Percentiles rank a stretch among this genome's conserved stretches.
Evolutionary conservation across 306 rosid genomes (phyloP).

Genomic region (Heteromeles arbutifolia): DNA sequence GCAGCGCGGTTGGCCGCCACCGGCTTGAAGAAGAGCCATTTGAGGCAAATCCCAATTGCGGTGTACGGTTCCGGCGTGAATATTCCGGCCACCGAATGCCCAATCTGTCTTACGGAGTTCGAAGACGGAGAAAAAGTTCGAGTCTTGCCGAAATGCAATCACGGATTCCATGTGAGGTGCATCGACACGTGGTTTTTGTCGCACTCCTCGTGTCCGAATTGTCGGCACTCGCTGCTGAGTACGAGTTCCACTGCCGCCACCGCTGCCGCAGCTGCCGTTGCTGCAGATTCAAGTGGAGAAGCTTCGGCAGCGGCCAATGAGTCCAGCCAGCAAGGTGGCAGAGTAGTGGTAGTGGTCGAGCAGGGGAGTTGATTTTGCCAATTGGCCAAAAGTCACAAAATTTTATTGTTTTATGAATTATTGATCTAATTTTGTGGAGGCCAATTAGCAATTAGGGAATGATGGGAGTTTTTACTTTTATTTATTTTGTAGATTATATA

Average conservation of each 20-base stretch:
- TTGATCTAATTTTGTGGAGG: neutral
- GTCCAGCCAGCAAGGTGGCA: slow-evolving; percentile 12
- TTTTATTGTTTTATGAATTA: neutral
- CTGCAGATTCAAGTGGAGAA: neutral
- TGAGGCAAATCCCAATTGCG: slow-evolving; percentile 58
- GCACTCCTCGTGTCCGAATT: slow-evolving; percentile 85
- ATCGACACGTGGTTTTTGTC: slow-evolving; percentile 75
- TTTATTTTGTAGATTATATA: neutral
- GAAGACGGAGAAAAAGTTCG: slow-evolving; percentile 64
- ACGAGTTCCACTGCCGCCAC: neutral
- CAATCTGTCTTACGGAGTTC: slow-evolving; percentile 77
- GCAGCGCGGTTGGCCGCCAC: slow-evolving; percentile 33
- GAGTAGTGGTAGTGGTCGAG: slow-evolving; percentile 22
- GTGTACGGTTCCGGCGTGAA: slow-evolving; percentile 44
- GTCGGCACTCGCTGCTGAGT: slow-evolving; percentile 52
- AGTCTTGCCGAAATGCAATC: slow-evolving; percentile 68
- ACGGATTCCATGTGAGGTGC: slow-evolving; percentile 79
- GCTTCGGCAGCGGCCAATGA: slow-evolving; percentile 8
- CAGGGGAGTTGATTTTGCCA: slow-evolving; percentile 17
- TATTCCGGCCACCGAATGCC: slow-evolving; percentile 66
- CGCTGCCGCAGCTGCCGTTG: neutral
- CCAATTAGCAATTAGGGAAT: neutral
- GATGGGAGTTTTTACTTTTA: neutral
- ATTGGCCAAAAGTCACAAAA: neutral
- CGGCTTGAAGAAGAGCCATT: slow-evolving; percentile 51